Evolutionary conservation across 345 rosid genomes (phyloP), one percentile per base, ranked within the genome.

Genomic region (Heritiera fomes): DNA sequence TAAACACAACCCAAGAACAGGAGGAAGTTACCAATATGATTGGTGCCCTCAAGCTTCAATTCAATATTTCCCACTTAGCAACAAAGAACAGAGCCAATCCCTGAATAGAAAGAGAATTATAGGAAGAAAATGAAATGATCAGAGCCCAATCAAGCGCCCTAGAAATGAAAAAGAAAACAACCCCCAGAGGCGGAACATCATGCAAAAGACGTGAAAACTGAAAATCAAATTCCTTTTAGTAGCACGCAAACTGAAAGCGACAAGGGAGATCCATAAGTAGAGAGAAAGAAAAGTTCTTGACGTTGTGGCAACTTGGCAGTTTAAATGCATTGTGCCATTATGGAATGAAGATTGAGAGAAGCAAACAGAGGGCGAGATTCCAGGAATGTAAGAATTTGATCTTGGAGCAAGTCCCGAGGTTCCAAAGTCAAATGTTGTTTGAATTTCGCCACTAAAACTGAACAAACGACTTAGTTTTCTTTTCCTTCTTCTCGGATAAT

Each of bases 241-340:
- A 58, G 75, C 86, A 91, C 90, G 91, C 90, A 89, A 89, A 85
- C 88, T 80, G 77, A 81, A 4, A 75, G 69, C 46, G 32, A 40
- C 73, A 80, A 8, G 66, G 79, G 80, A 82, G 82, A 77, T 73
- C 72, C 38, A 34, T 67, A 8, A 7, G 41, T 53, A 46, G 15
- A 56, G 67, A 28, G 49, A 20, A 59, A 34, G 60, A 15, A 8
- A 32, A n/a, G 52, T 18, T 41, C 12, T 12, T 56, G 45, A n/a
- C 41, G 52, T 9, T 34, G 20, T 67, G 40, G 40, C 5, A 34
- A 32, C 9, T 34, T 34, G 68, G 68, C 10, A 64, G 46, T 38
- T 11, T 13, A 45, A 63, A 63, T 28, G 72, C 71, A 23, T 49
- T 14, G 64, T 38, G 49, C 65, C 71, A 23, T 49, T 14, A 53